Conservation (phyloP, 306 rosid genomes). For the Cicer bijugum region DNA sequence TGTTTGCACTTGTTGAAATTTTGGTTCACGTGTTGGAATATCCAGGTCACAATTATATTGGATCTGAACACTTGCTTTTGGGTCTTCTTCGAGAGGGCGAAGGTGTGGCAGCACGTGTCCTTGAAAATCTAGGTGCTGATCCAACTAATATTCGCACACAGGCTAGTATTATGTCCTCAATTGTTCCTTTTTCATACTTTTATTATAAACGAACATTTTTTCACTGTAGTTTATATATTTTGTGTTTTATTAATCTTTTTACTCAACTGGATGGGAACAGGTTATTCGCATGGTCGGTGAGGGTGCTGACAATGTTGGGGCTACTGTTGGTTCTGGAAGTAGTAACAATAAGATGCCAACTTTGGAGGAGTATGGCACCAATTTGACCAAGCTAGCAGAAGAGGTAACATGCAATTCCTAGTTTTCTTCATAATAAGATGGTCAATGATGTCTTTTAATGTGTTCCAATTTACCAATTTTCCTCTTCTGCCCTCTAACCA, state of each 20-base stretch:
- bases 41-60: slow-evolving; percentile 92
- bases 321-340: slow-evolving; percentile 85
- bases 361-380: slow-evolving; percentile 93
- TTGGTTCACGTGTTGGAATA: slow-evolving; percentile 28
- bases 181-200: not conserved
- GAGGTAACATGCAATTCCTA: slow-evolving; percentile 59
- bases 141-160: slow-evolving; percentile 92
- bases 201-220: not conserved
- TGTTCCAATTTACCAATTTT: not conserved
- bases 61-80: slow-evolving; percentile 95
- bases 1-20: not conserved
- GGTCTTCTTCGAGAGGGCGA: slow-evolving; percentile 98
- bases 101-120: slow-evolving; percentile 98
- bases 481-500: not conserved
- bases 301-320: slow-evolving; percentile 90
- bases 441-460: slow-evolving; percentile 19
- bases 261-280: slow-evolving; percentile 52
- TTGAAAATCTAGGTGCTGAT: slow-evolving; percentile 93
- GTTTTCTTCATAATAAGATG: slow-evolving; percentile 11
- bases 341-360: slow-evolving; percentile 94
- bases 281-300: slow-evolving; percentile 99
- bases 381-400: slow-evolving; percentile 92
- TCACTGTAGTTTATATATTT: not conserved
- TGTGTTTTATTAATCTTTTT: not conserved
- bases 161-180: slow-evolving; percentile 55